Base-by-base conservation (phyloP, 2,329 filamentous ascomycete genomes). In the Fusarium fujikuroi region DNA sequence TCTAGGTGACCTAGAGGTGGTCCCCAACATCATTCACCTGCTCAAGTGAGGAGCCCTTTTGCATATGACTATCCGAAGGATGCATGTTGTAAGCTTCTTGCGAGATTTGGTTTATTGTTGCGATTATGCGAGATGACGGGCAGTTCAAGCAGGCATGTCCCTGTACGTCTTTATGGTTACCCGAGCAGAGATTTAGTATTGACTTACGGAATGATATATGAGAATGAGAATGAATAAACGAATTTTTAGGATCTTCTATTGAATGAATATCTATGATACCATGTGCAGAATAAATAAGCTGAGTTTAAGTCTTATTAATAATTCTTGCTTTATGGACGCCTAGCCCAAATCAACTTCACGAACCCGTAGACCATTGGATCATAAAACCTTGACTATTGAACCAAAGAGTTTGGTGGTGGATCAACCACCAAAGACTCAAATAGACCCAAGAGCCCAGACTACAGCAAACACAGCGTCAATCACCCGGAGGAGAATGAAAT, bases 371-470 rank as follows among this genome's bases (percentile, higher is more conserved):
- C 30, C 30, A 32, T 32, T 32, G 30, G 3, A 32, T 32, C 30
- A 32, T 32, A 32, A 32, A 32, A 32, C 30, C 30, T 32, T n/a
- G 40, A 42, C 40, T 42, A 42, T 10, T 42, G 40, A 42, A 42
- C 14, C 14, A 7, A n/a, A 10, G 6, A 3, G 0, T 3, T 14
- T 1, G 9, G 3, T 16, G 14, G 6, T 6, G 21, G 8, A n/a
- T 15, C 9, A n/a, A 42, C 8, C 40, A 42, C 40, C 1, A 9
- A 42, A 9, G 39, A n/a, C 21, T 42, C 39, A 9, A 42, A 42
- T 9, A 15, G 5, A 3, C 21, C 14, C 14, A 42, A 15, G 21
- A n/a, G 21, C 21, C 39, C 39, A 40, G 39, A 6, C 39, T n/a
- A n/a, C 12, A 40, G 8, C 2, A 2, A 15, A 40, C 2, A 15